Evolutionary conservation across 768 basidiomycete genomes (phyloP), one percentile per base, ranked within the genome.

Genomic region (Russula emetica): DNA sequence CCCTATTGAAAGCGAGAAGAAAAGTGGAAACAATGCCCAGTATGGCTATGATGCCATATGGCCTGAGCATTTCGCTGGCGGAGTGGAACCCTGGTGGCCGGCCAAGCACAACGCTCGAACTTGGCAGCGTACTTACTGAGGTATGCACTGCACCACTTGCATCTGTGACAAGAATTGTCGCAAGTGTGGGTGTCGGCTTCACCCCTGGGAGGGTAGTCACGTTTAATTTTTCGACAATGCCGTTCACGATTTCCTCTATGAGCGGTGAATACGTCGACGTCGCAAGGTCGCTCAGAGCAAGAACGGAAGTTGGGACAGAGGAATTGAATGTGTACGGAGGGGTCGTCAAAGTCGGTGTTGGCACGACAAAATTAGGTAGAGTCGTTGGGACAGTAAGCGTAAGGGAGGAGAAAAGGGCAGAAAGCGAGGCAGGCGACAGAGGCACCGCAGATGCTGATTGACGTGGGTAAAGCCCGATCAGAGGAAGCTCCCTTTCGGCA

Each of bases 391-490:
- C 75, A 1, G 87, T 86, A 13, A 85, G 84, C 7, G 88, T 86
- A 52, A 76, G 75, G 14, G 84, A 82, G 4, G 87, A 83, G 55
- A 90, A 74, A 70, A 82, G 79, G 9, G 84, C 79, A 16, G 76
- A 72, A 30, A 87, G 74, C 14, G 70, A 58, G 45, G 76, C 73
- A 9, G 79, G 72, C 3, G 81, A 72, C 18, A 69, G 40, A 38
- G 68, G 66, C 8, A 81, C 82, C 30, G 74, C 72, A 69, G 85
- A 84, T 40, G 71, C 70, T 18, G 65, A 55, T 36, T 26, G 62
- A 42, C 86, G 76, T 24, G 85, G 74, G 70, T 90, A 92, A 56
- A 92, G 74, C n/a, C 90, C 90, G 62, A 92, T 84, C 74, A 88
- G 78, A 20, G 90, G 90, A 8, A 88, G 78, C 71, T 92, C 90